Evolutionary conservation across 306 rosid genomes (phyloP).

Genomic region (Sicyos edulis): DNA sequence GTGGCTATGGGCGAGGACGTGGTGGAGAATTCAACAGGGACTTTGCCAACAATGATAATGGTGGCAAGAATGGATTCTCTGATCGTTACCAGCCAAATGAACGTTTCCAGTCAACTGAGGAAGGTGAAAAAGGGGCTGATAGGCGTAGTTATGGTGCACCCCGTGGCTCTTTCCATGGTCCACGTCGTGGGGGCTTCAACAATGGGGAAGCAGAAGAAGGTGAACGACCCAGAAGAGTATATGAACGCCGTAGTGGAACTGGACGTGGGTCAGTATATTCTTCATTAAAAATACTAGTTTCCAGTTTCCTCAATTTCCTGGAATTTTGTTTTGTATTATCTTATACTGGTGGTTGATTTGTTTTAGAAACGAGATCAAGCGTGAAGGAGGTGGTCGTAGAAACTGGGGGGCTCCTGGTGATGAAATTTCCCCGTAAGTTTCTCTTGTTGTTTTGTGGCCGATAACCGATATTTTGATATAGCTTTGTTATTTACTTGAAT

Average conservation of each 20-base stretch:
- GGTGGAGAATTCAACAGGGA: constrained; percentile 44
- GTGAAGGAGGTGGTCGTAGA: constrained; percentile 59
- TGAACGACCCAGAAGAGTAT: constrained; percentile 44
- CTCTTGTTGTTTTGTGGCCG: not conserved
- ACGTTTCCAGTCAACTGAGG: constrained; percentile 36
- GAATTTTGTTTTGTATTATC: not conserved
- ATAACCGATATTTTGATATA: not conserved
- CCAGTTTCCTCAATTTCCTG: not conserved
- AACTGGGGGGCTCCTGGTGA: constrained; percentile 55
- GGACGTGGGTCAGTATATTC: constrained; percentile 52
- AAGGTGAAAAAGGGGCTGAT: constrained; percentile 41
- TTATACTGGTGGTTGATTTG: not conserved
- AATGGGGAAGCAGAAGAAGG: constrained; percentile 50
- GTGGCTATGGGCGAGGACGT: constrained; percentile 43
- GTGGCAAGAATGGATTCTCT: constrained; percentile 31
- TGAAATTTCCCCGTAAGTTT: constrained; percentile 47
- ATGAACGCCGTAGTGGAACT: constrained; percentile 59
- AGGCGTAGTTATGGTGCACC: constrained; percentile 46
- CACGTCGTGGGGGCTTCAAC: constrained; percentile 43
- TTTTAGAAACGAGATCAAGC: constrained; percentile 45
- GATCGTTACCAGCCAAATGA: constrained; percentile 41
- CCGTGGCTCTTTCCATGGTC: constrained; percentile 50
- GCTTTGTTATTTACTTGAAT: not conserved
- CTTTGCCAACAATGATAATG: constrained; percentile 33
- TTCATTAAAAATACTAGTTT: not conserved